Evolutionary conservation across 768 basidiomycete genomes (phyloP).

Genomic region (Pholiota microspora): DNA sequence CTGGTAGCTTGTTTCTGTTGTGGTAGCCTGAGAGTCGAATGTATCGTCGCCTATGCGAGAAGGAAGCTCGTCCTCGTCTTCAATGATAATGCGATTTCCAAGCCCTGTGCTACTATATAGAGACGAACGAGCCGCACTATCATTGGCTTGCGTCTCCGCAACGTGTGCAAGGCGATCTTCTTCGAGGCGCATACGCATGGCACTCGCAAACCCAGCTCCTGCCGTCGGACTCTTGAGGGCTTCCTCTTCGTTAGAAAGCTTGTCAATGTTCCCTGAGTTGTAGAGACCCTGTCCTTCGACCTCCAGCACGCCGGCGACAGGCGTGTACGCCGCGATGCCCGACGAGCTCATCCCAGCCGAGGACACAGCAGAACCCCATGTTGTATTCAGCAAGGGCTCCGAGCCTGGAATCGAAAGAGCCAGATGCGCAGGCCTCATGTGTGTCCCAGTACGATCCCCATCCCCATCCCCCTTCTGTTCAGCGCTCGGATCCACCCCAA

Average conservation of each 20-base stretch:
- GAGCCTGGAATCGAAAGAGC: conserved; percentile 14
- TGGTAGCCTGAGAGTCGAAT: conserved; percentile 4
- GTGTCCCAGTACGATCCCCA: too few species aligned
- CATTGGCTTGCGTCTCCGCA: not conserved
- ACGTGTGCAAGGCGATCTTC: conserved; percentile 13
- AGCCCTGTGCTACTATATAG: conserved; percentile 11
- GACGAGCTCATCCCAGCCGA: conserved; percentile 17
- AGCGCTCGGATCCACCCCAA: not conserved
- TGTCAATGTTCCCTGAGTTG: conserved; percentile 3
- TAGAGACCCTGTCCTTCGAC: conserved; percentile 1
- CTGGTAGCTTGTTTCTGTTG: not conserved
- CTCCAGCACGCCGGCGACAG: conserved; percentile 11
- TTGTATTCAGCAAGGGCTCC: conserved; percentile 37
- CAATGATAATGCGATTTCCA: conserved; percentile 39
- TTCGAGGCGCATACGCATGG: conserved; percentile 36
- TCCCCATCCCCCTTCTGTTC: too few species aligned
- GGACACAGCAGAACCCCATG: conserved; percentile 35
- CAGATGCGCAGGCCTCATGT: conserved; percentile 28
- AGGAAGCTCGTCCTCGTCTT: conserved; percentile 43
- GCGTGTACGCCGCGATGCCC: conserved; percentile 8
- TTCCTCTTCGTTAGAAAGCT: conserved; percentile 17
- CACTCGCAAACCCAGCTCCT: conserved; percentile 34
- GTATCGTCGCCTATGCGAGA: conserved; percentile 20
- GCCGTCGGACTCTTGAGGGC: conserved; percentile 11
- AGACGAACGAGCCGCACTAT: not conserved